Percentiles rank a stretch among this genome's conserved stretches.
Conservation (phyloP, 2,329 filamentous ascomycete genomes). For the Drechslera avenae region DNA sequence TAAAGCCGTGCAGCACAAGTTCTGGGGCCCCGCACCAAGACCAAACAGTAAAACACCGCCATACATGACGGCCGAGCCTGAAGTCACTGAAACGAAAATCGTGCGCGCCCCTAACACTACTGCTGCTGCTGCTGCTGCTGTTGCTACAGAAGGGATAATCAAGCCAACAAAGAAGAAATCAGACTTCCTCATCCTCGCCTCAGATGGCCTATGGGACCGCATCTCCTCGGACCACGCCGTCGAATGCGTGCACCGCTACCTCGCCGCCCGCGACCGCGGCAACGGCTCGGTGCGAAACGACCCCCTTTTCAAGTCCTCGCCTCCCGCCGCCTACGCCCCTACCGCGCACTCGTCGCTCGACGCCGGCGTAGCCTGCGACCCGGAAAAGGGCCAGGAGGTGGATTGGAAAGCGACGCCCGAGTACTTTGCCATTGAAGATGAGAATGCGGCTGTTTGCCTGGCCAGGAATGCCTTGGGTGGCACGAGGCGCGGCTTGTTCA, state of each 20-base stretch:
- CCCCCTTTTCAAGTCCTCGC: slow-evolving; percentile 16
- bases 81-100: slow-evolving; percentile 63
- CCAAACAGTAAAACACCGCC: slow-evolving; percentile 62
- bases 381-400: slow-evolving; percentile 43
- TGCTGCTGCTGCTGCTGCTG: no score
- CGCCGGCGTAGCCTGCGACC: slow-evolving; percentile 42
- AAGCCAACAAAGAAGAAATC: no score
- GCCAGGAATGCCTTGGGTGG: slow-evolving; percentile 61
- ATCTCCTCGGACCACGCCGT: slow-evolving; percentile 64
- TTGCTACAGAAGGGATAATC: no score
- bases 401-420: slow-evolving; percentile 51
- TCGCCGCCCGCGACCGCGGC: slow-evolving; percentile 47
- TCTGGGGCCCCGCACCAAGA: slow-evolving; percentile 55
- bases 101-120: slow-evolving; percentile 39
- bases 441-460: slow-evolving; percentile 59
- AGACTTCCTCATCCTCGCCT: slow-evolving; percentile 69
- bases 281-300: slow-evolving; percentile 23
- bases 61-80: slow-evolving; percentile 71
- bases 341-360: slow-evolving; percentile 24
- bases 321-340: slow-evolving; percentile 9
- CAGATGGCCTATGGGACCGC: slow-evolving; percentile 70
- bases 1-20: slow-evolving; percentile 52
- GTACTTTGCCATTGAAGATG: slow-evolving; percentile 57
- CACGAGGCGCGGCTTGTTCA: slow-evolving; percentile 48
- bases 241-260: slow-evolving; percentile 62